phyloP scores from a whole-genome alignment of 352 stramenopile species.

The Phytophthora sansomeana region DNA sequence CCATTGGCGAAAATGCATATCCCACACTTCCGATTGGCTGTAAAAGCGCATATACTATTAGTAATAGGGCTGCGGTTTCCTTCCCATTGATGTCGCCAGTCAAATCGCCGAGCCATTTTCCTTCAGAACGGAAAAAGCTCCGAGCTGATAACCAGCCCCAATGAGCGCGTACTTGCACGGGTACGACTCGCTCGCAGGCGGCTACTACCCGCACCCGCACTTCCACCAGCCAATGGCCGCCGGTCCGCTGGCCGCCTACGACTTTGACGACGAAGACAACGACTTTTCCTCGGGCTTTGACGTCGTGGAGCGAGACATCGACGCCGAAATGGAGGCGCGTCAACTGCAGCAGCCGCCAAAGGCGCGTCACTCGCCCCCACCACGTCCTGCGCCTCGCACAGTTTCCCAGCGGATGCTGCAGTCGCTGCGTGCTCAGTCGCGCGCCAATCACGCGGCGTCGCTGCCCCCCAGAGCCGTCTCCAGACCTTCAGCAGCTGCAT shows the following conservation, averaged over 20 bases:
- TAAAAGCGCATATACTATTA: too few species aligned
- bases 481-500: neutral
- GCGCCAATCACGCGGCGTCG: slow-evolving; percentile 8
- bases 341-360: slow-evolving; percentile 26
- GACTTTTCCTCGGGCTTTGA: slow-evolving; percentile 68
- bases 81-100: slow-evolving; percentile 27
- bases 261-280: slow-evolving; percentile 27
- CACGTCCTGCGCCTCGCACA: slow-evolving; percentile 32
- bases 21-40: slow-evolving; percentile 3
- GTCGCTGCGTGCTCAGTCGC: slow-evolving; percentile 44
- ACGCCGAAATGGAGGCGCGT: slow-evolving; percentile 76
- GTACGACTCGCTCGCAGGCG: slow-evolving; percentile 10
- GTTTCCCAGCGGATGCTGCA: slow-evolving; percentile 75
- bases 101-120: slow-evolving; percentile 17
- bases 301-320: slow-evolving; percentile 72
- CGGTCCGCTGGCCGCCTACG: slow-evolving; percentile 22
- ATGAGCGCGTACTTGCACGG: slow-evolving; percentile 41
- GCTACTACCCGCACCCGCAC: slow-evolving; percentile 25
- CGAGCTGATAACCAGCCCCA: slow-evolving; percentile 11
- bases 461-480: slow-evolving; percentile 1
- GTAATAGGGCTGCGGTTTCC: neutral
- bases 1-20: slow-evolving; percentile 7
- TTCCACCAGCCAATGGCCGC: slow-evolving; percentile 21
- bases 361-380: neutral
- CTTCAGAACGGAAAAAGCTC: slow-evolving; percentile 21